Evolutionary conservation across 2,329 filamentous ascomycete genomes (phyloP).

Genomic region (Fusarium sp.): DNA sequence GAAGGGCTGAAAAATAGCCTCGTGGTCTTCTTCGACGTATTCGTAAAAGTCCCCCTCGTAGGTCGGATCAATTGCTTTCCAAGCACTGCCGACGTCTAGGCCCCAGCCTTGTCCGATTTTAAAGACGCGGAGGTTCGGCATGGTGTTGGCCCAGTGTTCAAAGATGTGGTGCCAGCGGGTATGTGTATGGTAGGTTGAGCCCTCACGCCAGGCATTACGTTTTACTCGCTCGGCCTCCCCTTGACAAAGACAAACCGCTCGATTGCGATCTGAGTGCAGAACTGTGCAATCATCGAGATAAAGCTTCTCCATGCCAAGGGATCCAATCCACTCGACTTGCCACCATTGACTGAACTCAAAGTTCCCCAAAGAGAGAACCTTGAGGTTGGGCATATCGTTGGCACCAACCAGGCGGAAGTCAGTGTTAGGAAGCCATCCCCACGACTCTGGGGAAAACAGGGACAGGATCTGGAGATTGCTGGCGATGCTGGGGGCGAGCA

Average conservation of each 20-base stretch:
- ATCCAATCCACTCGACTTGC: constrained; percentile 57
- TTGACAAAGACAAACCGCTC: no score
- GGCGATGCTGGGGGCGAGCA: constrained; percentile 30
- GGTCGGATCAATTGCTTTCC: neutral
- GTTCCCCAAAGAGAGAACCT: constrained; percentile 50
- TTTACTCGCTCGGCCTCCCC: neutral
- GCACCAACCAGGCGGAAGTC: constrained; percentile 42
- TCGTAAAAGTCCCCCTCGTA: neutral
- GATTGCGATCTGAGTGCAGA: constrained; percentile 5
- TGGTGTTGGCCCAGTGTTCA: neutral
- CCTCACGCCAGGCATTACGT: neutral
- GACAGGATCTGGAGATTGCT: constrained; percentile 48
- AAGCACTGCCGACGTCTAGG: neutral
- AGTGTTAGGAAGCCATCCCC: constrained; percentile 51
- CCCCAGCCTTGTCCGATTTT: neutral
- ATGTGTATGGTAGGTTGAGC: neutral
- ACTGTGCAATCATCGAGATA: constrained; percentile 55
- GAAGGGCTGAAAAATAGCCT: neutral
- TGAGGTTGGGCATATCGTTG: constrained; percentile 48
- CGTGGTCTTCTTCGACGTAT: neutral
- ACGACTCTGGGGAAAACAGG: constrained; percentile 48
- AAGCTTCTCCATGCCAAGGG: constrained; percentile 48
- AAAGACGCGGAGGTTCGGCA: constrained; percentile 1
- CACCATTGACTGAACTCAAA: constrained; percentile 54
- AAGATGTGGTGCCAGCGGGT: constrained; percentile 11